These are phyloP conservation scores for Panellus pusillus DNA, from an alignment of 768 basidiomycete genomes.

Conservation along the genomic window DNA sequence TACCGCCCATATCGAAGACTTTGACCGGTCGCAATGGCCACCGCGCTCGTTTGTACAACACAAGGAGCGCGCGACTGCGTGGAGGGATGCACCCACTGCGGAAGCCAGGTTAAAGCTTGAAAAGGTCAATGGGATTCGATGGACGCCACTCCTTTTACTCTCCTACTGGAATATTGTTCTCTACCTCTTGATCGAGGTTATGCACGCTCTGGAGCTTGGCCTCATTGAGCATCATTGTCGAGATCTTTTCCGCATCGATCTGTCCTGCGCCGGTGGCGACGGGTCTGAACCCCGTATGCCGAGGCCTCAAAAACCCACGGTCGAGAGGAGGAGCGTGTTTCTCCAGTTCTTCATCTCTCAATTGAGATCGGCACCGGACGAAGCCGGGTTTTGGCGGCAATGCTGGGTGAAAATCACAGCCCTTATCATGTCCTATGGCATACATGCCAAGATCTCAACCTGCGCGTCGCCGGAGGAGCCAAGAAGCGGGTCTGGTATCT, in stretches of 20 bases:
- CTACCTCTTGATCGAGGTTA: too few species aligned
- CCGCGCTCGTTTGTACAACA: too few species aligned
- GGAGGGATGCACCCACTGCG: too few species aligned
- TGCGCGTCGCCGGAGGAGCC: neutral
- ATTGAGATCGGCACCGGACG: neutral
- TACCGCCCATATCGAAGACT: too few species aligned
- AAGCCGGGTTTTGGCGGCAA: neutral
- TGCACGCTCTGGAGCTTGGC: too few species aligned
- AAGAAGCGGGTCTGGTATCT: neutral
- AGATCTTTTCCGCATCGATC: slow-evolving; percentile 24
- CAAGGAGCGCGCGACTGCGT: too few species aligned
- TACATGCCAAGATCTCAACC: neutral
- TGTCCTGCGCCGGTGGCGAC: slow-evolving; percentile 8
- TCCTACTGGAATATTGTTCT: too few species aligned
- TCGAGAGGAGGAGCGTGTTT: neutral
- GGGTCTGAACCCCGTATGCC: neutral
- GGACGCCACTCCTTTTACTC: too few species aligned
- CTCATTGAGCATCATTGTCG: slow-evolving; percentile 34
- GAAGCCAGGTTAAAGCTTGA: too few species aligned
- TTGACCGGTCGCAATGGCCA: too few species aligned
- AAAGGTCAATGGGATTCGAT: too few species aligned
- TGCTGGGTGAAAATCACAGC: too few species aligned
- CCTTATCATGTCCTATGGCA: neutral
- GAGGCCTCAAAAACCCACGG: neutral
- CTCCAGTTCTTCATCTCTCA: neutral